Conservation (phyloP, 768 basidiomycete species). For the Collybia mongolica region DNA sequence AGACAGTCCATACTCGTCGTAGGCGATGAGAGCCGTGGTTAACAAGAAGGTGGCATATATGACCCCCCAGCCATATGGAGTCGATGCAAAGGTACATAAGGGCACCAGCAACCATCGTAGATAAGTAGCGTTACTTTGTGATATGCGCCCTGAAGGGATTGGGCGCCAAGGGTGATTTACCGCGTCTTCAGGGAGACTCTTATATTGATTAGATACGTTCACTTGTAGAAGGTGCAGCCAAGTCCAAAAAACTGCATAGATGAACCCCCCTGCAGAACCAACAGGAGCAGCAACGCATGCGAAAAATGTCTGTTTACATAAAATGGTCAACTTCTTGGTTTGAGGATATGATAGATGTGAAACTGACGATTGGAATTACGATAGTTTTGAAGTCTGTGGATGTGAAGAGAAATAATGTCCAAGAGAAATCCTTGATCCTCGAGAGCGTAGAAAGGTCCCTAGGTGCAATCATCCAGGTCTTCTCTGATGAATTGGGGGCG, state of each 20-base stretch:
- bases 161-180: slow-evolving; percentile 42
- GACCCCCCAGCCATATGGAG: slow-evolving; percentile 11
- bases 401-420: slow-evolving; percentile 25
- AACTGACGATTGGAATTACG: slow-evolving; percentile 29
- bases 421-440: no score
- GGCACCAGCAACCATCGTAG: slow-evolving; percentile 31
- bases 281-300: slow-evolving; percentile 31
- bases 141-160: slow-evolving; percentile 31
- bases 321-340: not conserved
- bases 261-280: slow-evolving; percentile 9
- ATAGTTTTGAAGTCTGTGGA: slow-evolving; percentile 31
- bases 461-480: no score
- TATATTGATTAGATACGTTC: slow-evolving; percentile 31
- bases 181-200: slow-evolving; percentile 38
- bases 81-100: slow-evolving; percentile 23
- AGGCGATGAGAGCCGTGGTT: slow-evolving; percentile 16
- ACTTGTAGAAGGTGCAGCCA: slow-evolving; percentile 43
- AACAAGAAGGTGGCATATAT: slow-evolving; percentile 19
- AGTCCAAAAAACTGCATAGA: slow-evolving; percentile 37
- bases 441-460: no score
- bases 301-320: slow-evolving; percentile 26
- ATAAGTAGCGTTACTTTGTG: slow-evolving; percentile 12
- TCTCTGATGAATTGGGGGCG: no score
- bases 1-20: slow-evolving; percentile 27
- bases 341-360: no score